Evolutionary conservation across 2,329 filamentous ascomycete genomes (phyloP).

Genomic region (Ascochyta koolunga): DNA sequence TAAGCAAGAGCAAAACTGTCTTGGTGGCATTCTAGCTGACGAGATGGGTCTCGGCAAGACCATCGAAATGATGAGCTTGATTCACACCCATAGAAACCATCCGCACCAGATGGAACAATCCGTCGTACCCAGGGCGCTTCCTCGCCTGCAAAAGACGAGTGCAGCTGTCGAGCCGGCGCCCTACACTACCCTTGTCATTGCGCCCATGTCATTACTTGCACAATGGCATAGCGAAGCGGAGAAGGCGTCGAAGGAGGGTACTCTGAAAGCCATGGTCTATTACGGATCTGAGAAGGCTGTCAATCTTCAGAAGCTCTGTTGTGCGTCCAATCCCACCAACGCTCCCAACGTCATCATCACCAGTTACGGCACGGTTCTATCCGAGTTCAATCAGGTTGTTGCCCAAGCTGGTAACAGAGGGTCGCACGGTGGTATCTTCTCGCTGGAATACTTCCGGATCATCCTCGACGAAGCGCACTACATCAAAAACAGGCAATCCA

Average conservation of each 20-base stretch:
- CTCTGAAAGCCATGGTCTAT: slow-evolving; percentile 84
- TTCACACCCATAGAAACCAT: slow-evolving; percentile 80
- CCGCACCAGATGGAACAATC: slow-evolving; percentile 40
- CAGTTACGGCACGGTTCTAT: slow-evolving; percentile 89
- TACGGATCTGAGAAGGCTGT: slow-evolving; percentile 85
- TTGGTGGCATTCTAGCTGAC: slow-evolving; percentile 91
- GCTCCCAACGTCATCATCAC: slow-evolving; percentile 93
- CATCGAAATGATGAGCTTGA: slow-evolving; percentile 94
- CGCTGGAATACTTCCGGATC: slow-evolving; percentile 89
- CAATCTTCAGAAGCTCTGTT: slow-evolving; percentile 81
- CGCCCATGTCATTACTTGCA: slow-evolving; percentile 92
- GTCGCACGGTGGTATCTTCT: slow-evolving; percentile 76
- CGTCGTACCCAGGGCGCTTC: slow-evolving; percentile 64
- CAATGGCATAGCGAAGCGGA: slow-evolving; percentile 97
- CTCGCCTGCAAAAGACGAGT: slow-evolving; percentile 65
- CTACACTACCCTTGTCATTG: slow-evolving; percentile 91
- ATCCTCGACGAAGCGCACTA: slow-evolving; percentile 95
- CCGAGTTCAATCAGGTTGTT: slow-evolving; percentile 80
- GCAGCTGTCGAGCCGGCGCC: slow-evolving; percentile 71
- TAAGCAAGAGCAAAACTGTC: slow-evolving; percentile 89
- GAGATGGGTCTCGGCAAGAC: slow-evolving; percentile 99
- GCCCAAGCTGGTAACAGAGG: slow-evolving; percentile 69
- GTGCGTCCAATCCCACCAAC: slow-evolving; percentile 70
- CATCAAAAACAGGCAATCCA: slow-evolving; percentile 86
- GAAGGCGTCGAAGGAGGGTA: slow-evolving; percentile 84